phyloP scores from a whole-genome alignment of 129 eudicot genomes.

The Dittrichia graveolens region DNA sequence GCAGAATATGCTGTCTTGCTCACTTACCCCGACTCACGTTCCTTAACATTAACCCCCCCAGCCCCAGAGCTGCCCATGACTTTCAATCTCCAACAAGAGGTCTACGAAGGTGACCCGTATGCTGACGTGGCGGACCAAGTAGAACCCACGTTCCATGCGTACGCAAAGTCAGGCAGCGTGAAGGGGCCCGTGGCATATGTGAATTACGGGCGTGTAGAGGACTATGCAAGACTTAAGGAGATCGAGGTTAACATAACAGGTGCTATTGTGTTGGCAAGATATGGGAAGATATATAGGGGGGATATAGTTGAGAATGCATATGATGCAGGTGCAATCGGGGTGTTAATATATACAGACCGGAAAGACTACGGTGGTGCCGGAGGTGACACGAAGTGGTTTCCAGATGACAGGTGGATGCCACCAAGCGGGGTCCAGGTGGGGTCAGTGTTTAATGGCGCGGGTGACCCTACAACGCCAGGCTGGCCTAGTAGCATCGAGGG shows the following conservation, averaged over 20 bases:
- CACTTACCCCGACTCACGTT: slow-evolving; percentile 63
- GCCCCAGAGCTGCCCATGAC: slow-evolving; percentile 38
- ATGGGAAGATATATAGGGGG: slow-evolving; percentile 72
- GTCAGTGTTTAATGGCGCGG: slow-evolving; percentile 62
- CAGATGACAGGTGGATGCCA: slow-evolving; percentile 83
- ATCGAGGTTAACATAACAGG: slow-evolving; percentile 57
- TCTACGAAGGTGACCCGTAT: slow-evolving; percentile 61
- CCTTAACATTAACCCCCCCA: slow-evolving; percentile 44
- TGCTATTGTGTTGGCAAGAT: slow-evolving; percentile 55
- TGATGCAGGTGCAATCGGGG: slow-evolving; percentile 68
- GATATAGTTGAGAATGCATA: slow-evolving; percentile 72
- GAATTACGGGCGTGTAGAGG: slow-evolving; percentile 82
- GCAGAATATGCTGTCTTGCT: slow-evolving; percentile 51
- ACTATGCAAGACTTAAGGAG: slow-evolving; percentile 36
- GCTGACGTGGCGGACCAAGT: slow-evolving; percentile 60
- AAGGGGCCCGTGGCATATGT: slow-evolving; percentile 63
- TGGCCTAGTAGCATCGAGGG: slow-evolving; percentile 64
- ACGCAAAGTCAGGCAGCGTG: slow-evolving; percentile 63
- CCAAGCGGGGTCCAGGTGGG: slow-evolving; percentile 95
- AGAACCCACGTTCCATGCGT: slow-evolving; percentile 74
- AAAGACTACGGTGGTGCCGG: slow-evolving; percentile 82
- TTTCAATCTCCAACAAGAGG: slow-evolving; percentile 53
- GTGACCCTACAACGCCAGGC: slow-evolving; percentile 89
- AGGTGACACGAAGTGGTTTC: slow-evolving; percentile 58
- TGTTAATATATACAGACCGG: slow-evolving; percentile 58